Conservation (phyloP, 768 basidiomycete genomes). For the Solioccasus polychromus region DNA sequence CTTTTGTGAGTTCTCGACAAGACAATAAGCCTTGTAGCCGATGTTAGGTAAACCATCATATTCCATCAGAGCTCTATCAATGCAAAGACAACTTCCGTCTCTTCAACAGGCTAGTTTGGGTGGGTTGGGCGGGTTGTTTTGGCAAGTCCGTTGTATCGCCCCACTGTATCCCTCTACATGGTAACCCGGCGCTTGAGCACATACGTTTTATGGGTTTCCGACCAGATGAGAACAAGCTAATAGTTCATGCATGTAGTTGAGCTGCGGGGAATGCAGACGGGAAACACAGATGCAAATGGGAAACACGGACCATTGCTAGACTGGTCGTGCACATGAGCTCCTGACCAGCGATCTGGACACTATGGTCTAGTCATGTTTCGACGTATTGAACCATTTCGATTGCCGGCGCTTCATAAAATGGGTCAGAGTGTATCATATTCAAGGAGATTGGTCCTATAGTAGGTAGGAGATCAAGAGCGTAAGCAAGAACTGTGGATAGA, state of each 20-base stretch:
- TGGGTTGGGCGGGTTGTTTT: background rate
- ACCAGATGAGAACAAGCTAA: conserved; percentile 1
- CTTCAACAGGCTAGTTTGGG: too few relatives aligned
- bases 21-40: too few relatives aligned
- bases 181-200: background rate
- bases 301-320: background rate
- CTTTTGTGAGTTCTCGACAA: too few relatives aligned
- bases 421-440: background rate
- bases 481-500: background rate
- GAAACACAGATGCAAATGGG: too few relatives aligned
- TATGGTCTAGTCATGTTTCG: conserved; percentile 1
- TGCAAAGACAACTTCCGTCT: too few relatives aligned
- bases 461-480: background rate
- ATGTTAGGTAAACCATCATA: too few relatives aligned
- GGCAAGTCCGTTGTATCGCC: background rate
- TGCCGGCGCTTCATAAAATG: background rate
- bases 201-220: background rate
- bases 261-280: background rate
- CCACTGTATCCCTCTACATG: too few relatives aligned
- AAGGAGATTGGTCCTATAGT: background rate
- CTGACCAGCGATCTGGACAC: conserved; percentile 1
- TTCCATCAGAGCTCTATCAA: too few relatives aligned
- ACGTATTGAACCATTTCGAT: conserved; percentile 5
- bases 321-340: conserved; percentile 3
- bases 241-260: conserved; percentile 1